Evolutionary conservation across 768 basidiomycete genomes (phyloP).

Genomic region (Steccherinum ochraceum): DNA sequence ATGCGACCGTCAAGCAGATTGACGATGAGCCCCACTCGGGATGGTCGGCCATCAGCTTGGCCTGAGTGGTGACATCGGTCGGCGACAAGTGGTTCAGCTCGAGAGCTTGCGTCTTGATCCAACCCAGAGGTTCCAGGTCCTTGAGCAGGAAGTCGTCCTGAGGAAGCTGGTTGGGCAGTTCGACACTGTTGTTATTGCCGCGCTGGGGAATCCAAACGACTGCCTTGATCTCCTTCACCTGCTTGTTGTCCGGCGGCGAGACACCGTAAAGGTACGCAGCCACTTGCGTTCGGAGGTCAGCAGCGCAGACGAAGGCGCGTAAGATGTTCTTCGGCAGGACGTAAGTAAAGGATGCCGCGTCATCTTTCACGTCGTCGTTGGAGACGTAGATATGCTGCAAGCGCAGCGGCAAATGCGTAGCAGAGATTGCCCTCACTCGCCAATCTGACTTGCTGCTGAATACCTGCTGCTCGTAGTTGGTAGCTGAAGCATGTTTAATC

Average conservation of each 20-base stretch:
- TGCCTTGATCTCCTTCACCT: slow-evolving; percentile 98
- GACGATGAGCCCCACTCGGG: slow-evolving; percentile 92
- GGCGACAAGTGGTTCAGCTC: slow-evolving; percentile 92
- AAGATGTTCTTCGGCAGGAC: slow-evolving; percentile 97
- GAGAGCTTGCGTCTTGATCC: slow-evolving; percentile 94
- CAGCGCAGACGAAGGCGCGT: slow-evolving; percentile 86
- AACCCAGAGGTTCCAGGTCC: slow-evolving; percentile 91
- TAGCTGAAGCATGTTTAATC: slow-evolving; percentile 41
- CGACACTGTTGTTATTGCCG: slow-evolving; percentile 91
- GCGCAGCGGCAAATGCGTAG: slow-evolving; percentile 92
- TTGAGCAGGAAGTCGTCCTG: slow-evolving; percentile 93
- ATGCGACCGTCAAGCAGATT: slow-evolving; percentile 90
- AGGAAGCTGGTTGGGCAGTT: slow-evolving; percentile 84
- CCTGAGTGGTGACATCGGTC: slow-evolving; percentile 88
- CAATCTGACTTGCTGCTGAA: slow-evolving; percentile 99
- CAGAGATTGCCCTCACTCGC: slow-evolving; percentile 97
- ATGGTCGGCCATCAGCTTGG: slow-evolving; percentile 95
- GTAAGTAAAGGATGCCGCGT: slow-evolving; percentile 90
- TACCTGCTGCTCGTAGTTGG: slow-evolving; percentile 97
- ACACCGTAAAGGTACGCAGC: slow-evolving; percentile 91
- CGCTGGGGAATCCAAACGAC: slow-evolving; percentile 97
- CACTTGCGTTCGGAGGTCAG: slow-evolving; percentile 94
- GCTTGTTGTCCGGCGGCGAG: slow-evolving; percentile 92
- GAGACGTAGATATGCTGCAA: slow-evolving; percentile 98
- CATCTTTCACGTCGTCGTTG: slow-evolving; percentile 98